phyloP scores from a whole-genome alignment of 2,329 filamentous ascomycete genomes.

The Pseudogymnoascus sp. region DNA sequence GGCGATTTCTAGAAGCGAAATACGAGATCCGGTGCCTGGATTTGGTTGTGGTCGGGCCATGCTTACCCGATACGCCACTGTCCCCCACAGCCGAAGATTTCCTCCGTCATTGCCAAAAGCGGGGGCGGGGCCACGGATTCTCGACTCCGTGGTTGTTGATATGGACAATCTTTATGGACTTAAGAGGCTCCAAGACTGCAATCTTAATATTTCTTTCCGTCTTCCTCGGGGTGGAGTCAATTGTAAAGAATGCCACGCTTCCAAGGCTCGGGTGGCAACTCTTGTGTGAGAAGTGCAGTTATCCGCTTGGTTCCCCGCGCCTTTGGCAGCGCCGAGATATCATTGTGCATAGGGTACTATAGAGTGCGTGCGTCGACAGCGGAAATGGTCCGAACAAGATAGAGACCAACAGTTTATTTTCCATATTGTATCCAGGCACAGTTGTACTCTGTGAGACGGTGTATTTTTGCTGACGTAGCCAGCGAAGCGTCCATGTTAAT shows the following conservation, averaged over 20 bases:
- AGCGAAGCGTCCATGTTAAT: not conserved
- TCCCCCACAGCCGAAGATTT: not conserved
- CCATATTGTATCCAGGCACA: not conserved
- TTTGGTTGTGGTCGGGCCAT: not conserved
- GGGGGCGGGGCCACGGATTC: slow-evolving; percentile 2
- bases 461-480: not conserved
- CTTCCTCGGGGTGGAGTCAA: not conserved
- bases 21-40: slow-evolving; percentile 2
- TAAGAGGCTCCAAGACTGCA: not conserved
- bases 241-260: not conserved
- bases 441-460: not conserved
- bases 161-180: not conserved
- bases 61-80: not conserved
- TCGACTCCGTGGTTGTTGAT: not conserved
- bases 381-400: not conserved
- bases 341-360: not conserved
- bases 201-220: not conserved
- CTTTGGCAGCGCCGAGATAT: not conserved
- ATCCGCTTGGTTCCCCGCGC: not conserved
- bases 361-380: not conserved
- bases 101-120: not conserved
- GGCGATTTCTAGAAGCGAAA: not conserved
- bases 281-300: not conserved
- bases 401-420: not conserved
- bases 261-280: not conserved